Base-by-base conservation (phyloP, 306 rosid species). In the Phaseolus lunatus region DNA sequence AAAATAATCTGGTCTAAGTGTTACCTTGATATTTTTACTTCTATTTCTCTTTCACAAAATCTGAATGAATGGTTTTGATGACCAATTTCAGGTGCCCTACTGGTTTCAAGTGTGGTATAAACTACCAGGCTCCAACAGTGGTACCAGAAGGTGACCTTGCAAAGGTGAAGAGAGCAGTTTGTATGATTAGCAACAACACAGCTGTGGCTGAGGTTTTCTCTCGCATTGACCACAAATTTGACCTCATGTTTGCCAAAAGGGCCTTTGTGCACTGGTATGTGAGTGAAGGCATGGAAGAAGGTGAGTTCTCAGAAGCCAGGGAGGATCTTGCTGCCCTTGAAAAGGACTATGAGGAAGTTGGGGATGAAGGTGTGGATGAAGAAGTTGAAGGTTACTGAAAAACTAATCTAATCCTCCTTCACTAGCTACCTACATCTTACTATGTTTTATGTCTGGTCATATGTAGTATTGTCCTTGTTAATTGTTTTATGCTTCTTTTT, bases 241-340 rank as follows among this genome's bases (percentile, higher is more conserved):
- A 90, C 67, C 88, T 88, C 12, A 90, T 90, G 96, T 90, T 78
- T 79, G 47, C 93, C 2, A 90, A 90, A 83, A 76, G 96, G 59
- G 96, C 96, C 19, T 90, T 90, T 79, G 96, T 90, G 7, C 96
- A 90, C 41, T 90, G 96, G 96, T 88, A 90, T 67, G 91, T 90
- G 47, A 89, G 96, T 84, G 96, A 90, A 79, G 96, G 96, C 26
- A 90, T 90, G 96, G 96, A 90, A 86, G 96, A 90, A 88, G 96
- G 96, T 48, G 96, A 90, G 48, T 90, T 90, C 84, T 90, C 91
- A 0, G 96, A 90, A 76, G 96, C 96, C 29, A 84, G 96, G 10
- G 96, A 90, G 85, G 89, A 90, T 70, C 96, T 90, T 80, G 90
- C 96, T 65, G 93, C 93, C 78, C 93, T 90, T 23, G 93, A 90